phyloP scores from a whole-genome alignment of 805 yeast species.

The Sungouiozyma intestinalis region DNA sequence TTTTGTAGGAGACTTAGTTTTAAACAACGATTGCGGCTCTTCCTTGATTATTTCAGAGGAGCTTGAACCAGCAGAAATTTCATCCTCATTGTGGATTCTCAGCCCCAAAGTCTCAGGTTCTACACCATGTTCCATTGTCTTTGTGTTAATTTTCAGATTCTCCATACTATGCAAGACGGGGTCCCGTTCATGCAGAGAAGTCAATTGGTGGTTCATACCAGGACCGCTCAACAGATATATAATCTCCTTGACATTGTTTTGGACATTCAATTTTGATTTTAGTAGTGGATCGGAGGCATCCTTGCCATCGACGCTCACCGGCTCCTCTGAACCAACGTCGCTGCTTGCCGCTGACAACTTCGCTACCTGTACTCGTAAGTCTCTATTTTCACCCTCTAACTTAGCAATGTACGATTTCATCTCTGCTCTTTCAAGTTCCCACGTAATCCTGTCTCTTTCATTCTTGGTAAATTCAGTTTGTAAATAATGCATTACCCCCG shows the following conservation, averaged over 20 bases:
- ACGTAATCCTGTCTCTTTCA: slow-evolving; percentile 48
- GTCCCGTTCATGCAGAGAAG: slow-evolving; percentile 14
- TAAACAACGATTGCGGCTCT: slow-evolving; percentile 3
- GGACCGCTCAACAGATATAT: slow-evolving; percentile 26
- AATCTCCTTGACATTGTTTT: slow-evolving; percentile 28
- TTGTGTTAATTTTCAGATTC: slow-evolving; percentile 13
- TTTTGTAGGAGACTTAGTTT: neutral
- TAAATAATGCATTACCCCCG: slow-evolving; percentile 53
- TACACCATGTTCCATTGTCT: neutral
- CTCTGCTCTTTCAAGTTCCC: slow-evolving; percentile 53
- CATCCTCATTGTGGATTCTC: neutral
- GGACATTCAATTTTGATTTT: slow-evolving; percentile 21
- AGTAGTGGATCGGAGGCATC: neutral
- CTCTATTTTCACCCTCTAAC: slow-evolving; percentile 44
- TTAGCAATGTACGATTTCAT: slow-evolving; percentile 43
- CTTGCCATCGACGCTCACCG: neutral
- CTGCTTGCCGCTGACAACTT: neutral
- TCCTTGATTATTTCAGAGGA: neutral
- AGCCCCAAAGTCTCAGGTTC: neutral
- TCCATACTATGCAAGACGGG: slow-evolving; percentile 17
- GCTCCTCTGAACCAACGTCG: neutral
- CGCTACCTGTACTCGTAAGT: slow-evolving; percentile 19
- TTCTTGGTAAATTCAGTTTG: slow-evolving; percentile 53
- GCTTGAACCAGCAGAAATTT: neutral
- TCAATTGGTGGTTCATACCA: slow-evolving; percentile 17